These are phyloP conservation scores for Nicotiana noctiflora DNA, from an alignment of 257 asterid genomes.

Conservation along the genomic window DNA sequence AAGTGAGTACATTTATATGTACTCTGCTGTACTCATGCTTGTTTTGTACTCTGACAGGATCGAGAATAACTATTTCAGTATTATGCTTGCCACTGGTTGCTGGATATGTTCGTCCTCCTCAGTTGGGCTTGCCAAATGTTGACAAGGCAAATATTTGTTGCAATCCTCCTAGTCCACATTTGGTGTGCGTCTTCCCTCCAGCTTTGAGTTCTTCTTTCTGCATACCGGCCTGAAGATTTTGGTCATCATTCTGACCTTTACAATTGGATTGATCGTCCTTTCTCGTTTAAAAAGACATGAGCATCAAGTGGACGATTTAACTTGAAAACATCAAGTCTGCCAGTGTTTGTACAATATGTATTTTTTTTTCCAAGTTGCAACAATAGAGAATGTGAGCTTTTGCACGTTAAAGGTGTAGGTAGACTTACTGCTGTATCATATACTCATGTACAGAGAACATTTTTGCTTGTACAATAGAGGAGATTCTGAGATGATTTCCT, in stretches of 20 bases:
- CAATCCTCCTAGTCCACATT: constrained; percentile 94
- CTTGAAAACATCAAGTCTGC: not conserved
- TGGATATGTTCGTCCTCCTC: constrained; percentile 94
- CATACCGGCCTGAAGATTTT: constrained; percentile 43
- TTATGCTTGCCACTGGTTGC: constrained; percentile 87
- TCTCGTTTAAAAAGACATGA: not conserved
- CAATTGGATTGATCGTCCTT: not conserved
- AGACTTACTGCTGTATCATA: not conserved
- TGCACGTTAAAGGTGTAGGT: not conserved
- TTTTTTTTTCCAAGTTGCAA: constrained; percentile 1
- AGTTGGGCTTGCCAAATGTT: constrained; percentile 67
- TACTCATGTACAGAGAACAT: constrained; percentile 4
- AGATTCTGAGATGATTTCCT: not conserved
- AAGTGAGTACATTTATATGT: not conserved
- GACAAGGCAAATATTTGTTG: constrained; percentile 68
- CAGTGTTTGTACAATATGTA: constrained; percentile 9
- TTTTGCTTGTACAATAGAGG: constrained; percentile 15
- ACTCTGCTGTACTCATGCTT: not conserved
- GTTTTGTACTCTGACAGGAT: constrained; percentile 43
- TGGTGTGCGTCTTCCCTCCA: constrained; percentile 90
- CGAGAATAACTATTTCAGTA: constrained; percentile 67
- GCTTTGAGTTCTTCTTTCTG: constrained; percentile 90
- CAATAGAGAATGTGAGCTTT: not conserved
- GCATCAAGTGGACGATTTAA: not conserved
- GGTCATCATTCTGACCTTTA: not conserved